Base-by-base conservation (phyloP, 2,329 filamentous ascomycete species). In the Emergomyces orientalis region DNA sequence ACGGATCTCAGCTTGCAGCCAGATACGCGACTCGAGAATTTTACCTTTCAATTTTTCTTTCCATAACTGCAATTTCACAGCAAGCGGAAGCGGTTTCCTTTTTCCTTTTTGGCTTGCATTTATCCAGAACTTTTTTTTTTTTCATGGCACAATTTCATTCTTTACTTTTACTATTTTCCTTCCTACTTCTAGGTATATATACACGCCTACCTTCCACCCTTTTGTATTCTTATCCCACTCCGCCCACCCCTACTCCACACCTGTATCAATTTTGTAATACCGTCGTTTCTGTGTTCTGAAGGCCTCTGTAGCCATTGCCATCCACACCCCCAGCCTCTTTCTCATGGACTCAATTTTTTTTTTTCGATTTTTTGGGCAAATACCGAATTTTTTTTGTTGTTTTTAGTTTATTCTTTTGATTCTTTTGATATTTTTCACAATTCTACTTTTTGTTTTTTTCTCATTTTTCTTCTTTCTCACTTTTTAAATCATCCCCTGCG, bases 201-300 rank as follows among this genome's bases (percentile, higher is more conserved):
- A 45, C 30, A 58, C 22, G 22, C 6, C 6, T 41, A 27, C 22
- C 14, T 34, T 58, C 11, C 17, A 4, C 30, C 19, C 14, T 56
- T 37, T 30, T 51, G 14, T 9, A 37, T 11, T n/a, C 17, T 32
- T n/a, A 14, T 13, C 27, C 11, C 17, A 4, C 8, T 25, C 22
- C 6, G 13, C n/a, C 56, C 43, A 22, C 14, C 43, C 45, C 45
- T 19, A 27, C 47, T n/a, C 27, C 27, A 13, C 13, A 11, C 6
- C 17, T 49, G 58, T 51, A 60, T 2, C 22, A 59, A 2, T 39
- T 60, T 60, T 60, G 41, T 60, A 60, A 60, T 60, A 60, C 43
- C 58, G n/a, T 19, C 27, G 8, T 32, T 41, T 45, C 4, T 34
- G 39, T 59, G 13, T 19, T 32, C 17, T 41, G 27, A 22, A 14